phyloP scores from a whole-genome alignment of 2,329 filamentous ascomycete species.

The Drechslerella coelobrocha region DNA sequence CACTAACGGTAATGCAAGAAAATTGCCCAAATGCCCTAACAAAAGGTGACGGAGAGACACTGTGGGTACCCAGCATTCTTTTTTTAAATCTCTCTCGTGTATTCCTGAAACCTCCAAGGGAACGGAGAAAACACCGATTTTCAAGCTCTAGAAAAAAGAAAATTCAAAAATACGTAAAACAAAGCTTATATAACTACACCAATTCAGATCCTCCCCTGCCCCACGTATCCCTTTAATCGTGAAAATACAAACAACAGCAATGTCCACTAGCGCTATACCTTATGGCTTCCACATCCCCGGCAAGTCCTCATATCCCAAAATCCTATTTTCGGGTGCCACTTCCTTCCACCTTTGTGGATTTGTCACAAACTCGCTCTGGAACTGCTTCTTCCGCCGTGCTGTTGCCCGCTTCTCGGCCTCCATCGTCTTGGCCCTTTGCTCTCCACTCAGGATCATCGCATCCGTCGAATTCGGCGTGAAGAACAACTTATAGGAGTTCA shows the following conservation, averaged over 20 bases:
- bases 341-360: slow-evolving; percentile 64
- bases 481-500: slow-evolving; percentile 80
- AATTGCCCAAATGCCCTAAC: no score
- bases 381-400: slow-evolving; percentile 61
- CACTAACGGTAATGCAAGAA: no score
- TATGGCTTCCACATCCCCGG: slow-evolving; percentile 41
- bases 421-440: slow-evolving; percentile 56
- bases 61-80: no score
- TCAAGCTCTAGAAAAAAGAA: no score
- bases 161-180: no score
- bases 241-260: background rate
- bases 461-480: slow-evolving; percentile 75
- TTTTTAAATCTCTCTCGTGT: no score
- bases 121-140: no score
- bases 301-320: slow-evolving; percentile 24
- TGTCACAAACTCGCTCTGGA: slow-evolving; percentile 64
- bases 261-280: background rate
- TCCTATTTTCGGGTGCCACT: slow-evolving; percentile 17
- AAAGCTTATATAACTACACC: no score
- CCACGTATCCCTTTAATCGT: background rate
- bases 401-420: slow-evolving; percentile 56
- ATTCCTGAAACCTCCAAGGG: no score
- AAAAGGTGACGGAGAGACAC: no score
- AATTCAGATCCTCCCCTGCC: no score
- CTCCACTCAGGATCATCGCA: slow-evolving; percentile 63